Evolutionary conservation across 2,329 filamentous ascomycete genomes (phyloP), one percentile per base, ranked within the genome.

Genomic region (Xylariaceae sp.): DNA sequence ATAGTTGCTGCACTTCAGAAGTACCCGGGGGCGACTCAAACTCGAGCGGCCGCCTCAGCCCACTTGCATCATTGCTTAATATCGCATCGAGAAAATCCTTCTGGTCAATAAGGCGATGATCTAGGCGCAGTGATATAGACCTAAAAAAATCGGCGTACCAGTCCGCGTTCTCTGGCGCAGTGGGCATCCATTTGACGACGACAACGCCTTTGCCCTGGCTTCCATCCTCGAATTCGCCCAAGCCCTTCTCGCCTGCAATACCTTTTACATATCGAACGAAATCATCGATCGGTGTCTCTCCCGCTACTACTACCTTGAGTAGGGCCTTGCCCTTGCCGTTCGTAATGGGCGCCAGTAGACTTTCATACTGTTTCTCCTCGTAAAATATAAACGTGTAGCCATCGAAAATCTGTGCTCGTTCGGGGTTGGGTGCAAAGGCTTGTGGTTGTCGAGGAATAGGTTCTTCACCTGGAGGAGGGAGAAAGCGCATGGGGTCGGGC

Each of bases 21-120:
- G 57, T 59, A 35, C 66, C 53, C 57, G 63, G 59, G 7, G 62
- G 72, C 43, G 61, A 67, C 53, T 77, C 78, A 33, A 82, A 73
- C 59, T 87, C 80, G 2, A 95, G 79, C 5, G 86, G 81, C 30
- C 85, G 82, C 53, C 89, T 85, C 16, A 97, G 77, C 36, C 82
- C 80, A 54, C 81, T 84, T 6, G 91, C 84, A 72, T 97, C 87
- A 44, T 88, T 88, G n/a, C 79, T 85, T 23, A 97, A 74, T 39
- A 99, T 94, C 1, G 89, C 89, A 70, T 96, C 91, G 2, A 99
- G 79, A 58, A 99, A 96, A 64, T 97, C 92, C 53, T 88, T 92
- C 67, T 97, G 92, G 62, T 93, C 86, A 47, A 97, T 87, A 2
- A 92, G 86, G 3, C 91, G 84, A 68, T 96, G 92, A 56, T 92